Conservation (phyloP, 495 filamentous ascomycete species). For the Talaromyces proteolyticus region DNA sequence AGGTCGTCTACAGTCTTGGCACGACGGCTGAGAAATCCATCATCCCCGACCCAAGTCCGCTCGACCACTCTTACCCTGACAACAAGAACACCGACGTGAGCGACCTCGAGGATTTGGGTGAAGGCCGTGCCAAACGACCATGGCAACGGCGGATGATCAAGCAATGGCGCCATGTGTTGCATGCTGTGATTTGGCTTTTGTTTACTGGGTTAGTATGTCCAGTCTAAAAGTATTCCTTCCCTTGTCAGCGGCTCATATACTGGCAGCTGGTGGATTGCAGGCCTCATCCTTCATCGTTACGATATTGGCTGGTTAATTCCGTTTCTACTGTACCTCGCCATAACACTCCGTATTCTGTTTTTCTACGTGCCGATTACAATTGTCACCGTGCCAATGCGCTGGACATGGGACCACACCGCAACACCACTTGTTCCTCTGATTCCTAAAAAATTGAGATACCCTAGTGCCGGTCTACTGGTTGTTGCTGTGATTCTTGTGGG, state of each 20-base stretch:
- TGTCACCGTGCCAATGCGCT: slow-evolving; percentile 57
- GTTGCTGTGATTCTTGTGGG: slow-evolving; percentile 71
- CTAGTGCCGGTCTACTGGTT: slow-evolving; percentile 50
- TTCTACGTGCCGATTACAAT: slow-evolving; percentile 65
- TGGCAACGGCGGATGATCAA: slow-evolving; percentile 19
- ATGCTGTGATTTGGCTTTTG: slow-evolving; percentile 46
- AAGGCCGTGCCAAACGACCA: slow-evolving; percentile 12
- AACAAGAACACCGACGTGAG: background rate
- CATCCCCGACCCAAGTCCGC: background rate
- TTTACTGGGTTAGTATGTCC: slow-evolving; percentile 62
- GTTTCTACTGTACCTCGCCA: slow-evolving; percentile 72
- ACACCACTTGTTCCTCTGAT: slow-evolving; percentile 44
- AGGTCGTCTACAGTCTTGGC: background rate
- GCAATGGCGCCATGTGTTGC: slow-evolving; percentile 33
- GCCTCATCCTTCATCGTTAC: slow-evolving; percentile 64
- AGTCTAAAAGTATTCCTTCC: too few species aligned
- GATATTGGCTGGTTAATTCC: slow-evolving; percentile 80
- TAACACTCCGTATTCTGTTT: slow-evolving; percentile 67
- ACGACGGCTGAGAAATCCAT: too few species aligned
- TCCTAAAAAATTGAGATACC: slow-evolving; percentile 57
- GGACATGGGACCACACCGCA: slow-evolving; percentile 59
- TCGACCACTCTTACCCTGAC: background rate
- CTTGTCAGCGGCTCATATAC: background rate
- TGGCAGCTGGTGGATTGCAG: slow-evolving; percentile 83
- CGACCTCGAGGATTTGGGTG: slow-evolving; percentile 17